Evolutionary conservation across 306 rosid genomes (phyloP).

Genomic region (Trichosanthes truncata): DNA sequence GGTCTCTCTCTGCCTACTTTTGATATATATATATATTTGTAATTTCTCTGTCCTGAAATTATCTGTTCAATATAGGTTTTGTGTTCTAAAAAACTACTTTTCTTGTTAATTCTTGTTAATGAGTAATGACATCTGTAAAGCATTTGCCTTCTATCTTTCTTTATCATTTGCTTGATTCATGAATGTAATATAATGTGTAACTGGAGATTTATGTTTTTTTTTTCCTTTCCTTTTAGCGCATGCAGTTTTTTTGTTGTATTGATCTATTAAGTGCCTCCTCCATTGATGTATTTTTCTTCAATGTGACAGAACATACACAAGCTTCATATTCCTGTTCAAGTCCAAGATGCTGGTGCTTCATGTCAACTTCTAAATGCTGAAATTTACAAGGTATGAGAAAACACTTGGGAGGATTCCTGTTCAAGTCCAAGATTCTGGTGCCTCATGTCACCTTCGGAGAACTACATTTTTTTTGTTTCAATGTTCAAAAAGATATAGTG

Average conservation of each 20-base stretch:
- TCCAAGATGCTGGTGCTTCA: slow-evolving; percentile 29
- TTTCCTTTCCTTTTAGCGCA: not conserved
- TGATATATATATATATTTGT: not conserved
- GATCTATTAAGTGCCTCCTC: slow-evolving; percentile 4
- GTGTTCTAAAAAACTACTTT: not conserved
- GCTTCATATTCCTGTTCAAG: slow-evolving; percentile 38
- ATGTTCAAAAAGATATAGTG: not conserved
- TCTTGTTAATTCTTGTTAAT: not conserved
- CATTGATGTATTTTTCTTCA: not conserved
- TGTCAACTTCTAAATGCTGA: slow-evolving; percentile 50
- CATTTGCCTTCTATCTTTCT: not conserved
- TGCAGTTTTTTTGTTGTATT: slow-evolving; percentile 15
- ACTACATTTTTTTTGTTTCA: too few species aligned
- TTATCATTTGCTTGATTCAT: not conserved
- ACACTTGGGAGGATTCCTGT: slow-evolving; percentile 22
- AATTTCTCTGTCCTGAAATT: not conserved
- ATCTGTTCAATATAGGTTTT: not conserved
- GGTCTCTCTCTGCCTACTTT: not conserved
- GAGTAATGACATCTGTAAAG: not conserved
- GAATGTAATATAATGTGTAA: not conserved
- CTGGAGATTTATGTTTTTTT: not conserved
- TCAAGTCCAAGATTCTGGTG: slow-evolving; percentile 28
- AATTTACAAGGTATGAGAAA: slow-evolving; percentile 54
- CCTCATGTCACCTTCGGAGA: slow-evolving; percentile 27
- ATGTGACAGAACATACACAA: slow-evolving; percentile 70